These are phyloP conservation scores for Oryza punctata DNA, from an alignment of 176 grass and related monocot genomes.

Conservation along the genomic window DNA sequence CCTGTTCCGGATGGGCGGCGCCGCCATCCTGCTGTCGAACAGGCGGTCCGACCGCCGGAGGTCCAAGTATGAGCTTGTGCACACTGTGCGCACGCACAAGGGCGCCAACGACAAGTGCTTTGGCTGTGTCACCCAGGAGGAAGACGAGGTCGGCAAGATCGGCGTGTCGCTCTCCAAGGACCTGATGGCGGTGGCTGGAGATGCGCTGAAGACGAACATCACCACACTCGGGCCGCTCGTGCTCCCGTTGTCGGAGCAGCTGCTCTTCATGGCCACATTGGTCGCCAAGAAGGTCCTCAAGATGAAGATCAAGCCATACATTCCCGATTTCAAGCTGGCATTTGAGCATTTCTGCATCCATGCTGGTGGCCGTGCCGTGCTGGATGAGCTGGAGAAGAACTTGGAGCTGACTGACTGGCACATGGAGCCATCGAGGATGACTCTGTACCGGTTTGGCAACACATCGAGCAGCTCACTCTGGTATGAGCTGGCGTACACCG, in stretches of 20 bases:
- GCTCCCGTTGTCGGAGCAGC: slow-evolving; percentile 81
- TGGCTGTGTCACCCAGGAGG: slow-evolving; percentile 81
- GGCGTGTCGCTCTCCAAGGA: slow-evolving; percentile 92
- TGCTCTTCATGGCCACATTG: slow-evolving; percentile 80
- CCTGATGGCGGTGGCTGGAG: slow-evolving; percentile 88
- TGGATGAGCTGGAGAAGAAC: slow-evolving; percentile 94
- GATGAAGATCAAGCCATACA: slow-evolving; percentile 92
- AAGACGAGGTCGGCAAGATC: slow-evolving; percentile 63
- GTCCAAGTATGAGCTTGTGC: slow-evolving; percentile 93
- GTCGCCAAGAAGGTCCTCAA: slow-evolving; percentile 84
- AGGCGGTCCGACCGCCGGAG: slow-evolving; percentile 46
- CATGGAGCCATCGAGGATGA: slow-evolving; percentile 96
- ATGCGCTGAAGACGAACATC: slow-evolving; percentile 97
- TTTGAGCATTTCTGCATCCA: slow-evolving; percentile 98
- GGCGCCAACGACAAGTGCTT: slow-evolving; percentile 86
- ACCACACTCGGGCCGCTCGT: slow-evolving; percentile 86
- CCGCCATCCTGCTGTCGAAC: slow-evolving; percentile 89
- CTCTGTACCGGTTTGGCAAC: slow-evolving; percentile 88
- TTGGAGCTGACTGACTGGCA: slow-evolving; percentile 86
- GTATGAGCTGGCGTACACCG: slow-evolving; percentile 88
- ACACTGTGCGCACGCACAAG: slow-evolving; percentile 93
- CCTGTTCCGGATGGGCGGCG: slow-evolving; percentile 90
- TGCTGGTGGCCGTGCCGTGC: slow-evolving; percentile 79
- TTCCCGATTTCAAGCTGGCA: slow-evolving; percentile 94
- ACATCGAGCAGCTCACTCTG: slow-evolving; percentile 95